A percentile compares a stretch with the other conserved stretches of the same genome.
These are phyloP conservation scores for Phaeoacremonium minimum DNA, from an alignment of 2,329 filamentous ascomycete species.

Conservation along the genomic window DNA sequence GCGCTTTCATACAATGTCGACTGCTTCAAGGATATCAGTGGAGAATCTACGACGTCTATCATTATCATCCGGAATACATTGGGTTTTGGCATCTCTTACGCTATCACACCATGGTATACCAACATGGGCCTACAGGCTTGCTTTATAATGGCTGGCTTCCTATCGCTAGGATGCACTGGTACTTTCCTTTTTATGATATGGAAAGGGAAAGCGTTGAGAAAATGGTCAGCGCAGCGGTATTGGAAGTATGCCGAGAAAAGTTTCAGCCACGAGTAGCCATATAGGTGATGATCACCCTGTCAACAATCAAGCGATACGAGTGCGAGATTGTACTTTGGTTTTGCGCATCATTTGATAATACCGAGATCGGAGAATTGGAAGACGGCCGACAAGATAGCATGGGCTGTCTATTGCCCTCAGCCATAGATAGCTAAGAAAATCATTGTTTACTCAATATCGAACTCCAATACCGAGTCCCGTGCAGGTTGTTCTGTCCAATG, in stretches of 20 bases:
- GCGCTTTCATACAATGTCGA: conserved; percentile 36
- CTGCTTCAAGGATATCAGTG: conserved; percentile 26
- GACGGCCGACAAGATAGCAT: no score
- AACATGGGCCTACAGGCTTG: conserved; percentile 24
- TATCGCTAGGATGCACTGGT: conserved; percentile 18
- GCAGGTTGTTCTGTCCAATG: no score
- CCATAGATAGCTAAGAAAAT: no score
- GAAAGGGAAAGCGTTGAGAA: conserved; percentile 11
- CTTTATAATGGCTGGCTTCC: conserved; percentile 24
- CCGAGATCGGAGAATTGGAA: no score
- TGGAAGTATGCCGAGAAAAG: conserved; percentile 9
- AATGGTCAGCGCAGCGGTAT: conserved; percentile 7
- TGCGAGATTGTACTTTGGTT: no score
- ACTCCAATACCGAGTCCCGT: no score
- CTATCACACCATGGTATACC: conserved; percentile 27
- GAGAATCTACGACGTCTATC: conserved; percentile 13
- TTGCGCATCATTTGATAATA: no score
- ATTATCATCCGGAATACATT: conserved; percentile 21
- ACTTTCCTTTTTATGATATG: conserved; percentile 22
- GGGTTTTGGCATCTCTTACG: conserved; percentile 21
- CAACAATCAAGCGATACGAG: no score
- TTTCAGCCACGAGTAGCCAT: conserved; percentile 4
- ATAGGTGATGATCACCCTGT: no score
- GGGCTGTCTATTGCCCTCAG: no score
- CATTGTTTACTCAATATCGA: no score